These are phyloP conservation scores for Phylloporus scabripes DNA, from an alignment of 768 basidiomycete species.

Conservation along the genomic window DNA sequence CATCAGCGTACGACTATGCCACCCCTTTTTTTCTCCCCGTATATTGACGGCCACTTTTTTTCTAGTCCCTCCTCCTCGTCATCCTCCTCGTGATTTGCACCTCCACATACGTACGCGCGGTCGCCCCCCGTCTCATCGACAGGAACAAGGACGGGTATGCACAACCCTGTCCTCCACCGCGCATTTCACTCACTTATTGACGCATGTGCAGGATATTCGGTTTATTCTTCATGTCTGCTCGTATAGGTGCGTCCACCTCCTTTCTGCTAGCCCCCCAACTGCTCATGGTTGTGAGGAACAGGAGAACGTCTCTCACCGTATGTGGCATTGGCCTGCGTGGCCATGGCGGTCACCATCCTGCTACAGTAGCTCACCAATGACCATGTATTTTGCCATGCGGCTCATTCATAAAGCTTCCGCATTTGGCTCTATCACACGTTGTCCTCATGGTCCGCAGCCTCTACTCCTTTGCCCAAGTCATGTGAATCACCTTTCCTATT, in stretches of 20 bases:
- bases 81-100: conserved; percentile 94
- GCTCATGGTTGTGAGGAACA: conserved; percentile 25
- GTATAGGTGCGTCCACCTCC: conserved; percentile 64
- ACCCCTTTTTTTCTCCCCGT: conserved; percentile 2
- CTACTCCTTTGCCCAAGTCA: not conserved
- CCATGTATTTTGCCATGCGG: not conserved
- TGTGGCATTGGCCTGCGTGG: conserved; percentile 86
- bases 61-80: conserved; percentile 81
- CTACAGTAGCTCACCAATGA: conserved; percentile 34
- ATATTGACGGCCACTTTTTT: conserved; percentile 6
- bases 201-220: conserved; percentile 66
- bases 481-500: not conserved
- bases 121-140: conserved; percentile 86
- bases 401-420: not conserved
- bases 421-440: not conserved
- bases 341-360: conserved; percentile 81
- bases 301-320: conserved; percentile 96
- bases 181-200: not conserved
- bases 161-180: not conserved
- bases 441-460: not conserved
- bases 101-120: conserved; percentile 89
- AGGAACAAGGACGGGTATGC: conserved; percentile 89
- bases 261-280: not conserved
- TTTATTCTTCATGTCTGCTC: conserved; percentile 90
- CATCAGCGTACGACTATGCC: conserved; percentile 56